Evolutionary conservation across 2,329 filamentous ascomycete species (phyloP).

Genomic region (Fusarium coffeatum): DNA sequence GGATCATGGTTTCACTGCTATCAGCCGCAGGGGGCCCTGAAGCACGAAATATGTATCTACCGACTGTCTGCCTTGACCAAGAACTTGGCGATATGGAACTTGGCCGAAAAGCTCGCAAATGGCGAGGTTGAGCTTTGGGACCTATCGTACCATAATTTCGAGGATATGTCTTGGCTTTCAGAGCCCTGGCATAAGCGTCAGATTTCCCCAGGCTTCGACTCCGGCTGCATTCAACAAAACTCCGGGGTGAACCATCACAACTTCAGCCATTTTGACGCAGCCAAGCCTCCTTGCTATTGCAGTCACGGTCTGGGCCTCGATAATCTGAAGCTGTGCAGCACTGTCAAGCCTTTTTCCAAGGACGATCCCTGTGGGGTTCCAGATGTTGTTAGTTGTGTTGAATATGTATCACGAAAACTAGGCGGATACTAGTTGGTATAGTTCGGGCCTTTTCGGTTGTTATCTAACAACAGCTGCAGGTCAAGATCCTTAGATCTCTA

Average conservation of each 20-base stretch:
- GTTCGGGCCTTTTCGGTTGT: slow-evolving; percentile 38
- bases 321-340: background rate
- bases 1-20: background rate
- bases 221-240: slow-evolving; percentile 23
- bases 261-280: slow-evolving; percentile 22
- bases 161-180: slow-evolving; percentile 16
- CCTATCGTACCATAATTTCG: slow-evolving; percentile 28
- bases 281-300: slow-evolving; percentile 24
- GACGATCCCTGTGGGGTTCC: slow-evolving; percentile 26
- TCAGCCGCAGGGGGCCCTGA: slow-evolving; percentile 10
- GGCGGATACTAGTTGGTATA: slow-evolving; percentile 1
- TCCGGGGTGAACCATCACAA: slow-evolving; percentile 32
- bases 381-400: too few relatives aligned
- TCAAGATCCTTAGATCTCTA: slow-evolving; percentile 5
- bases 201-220: slow-evolving; percentile 34
- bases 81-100: slow-evolving; percentile 31
- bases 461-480: slow-evolving; percentile 15
- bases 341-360: background rate
- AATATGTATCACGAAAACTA: slow-evolving; percentile 18
- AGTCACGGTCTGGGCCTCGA: slow-evolving; percentile 4
- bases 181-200: slow-evolving; percentile 24
- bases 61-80: background rate
- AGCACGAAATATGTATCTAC: background rate
- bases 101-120: slow-evolving; percentile 32
- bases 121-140: background rate